Percentiles rank a stretch among this genome's conserved stretches.
Conservation (phyloP, 2,329 filamentous ascomycete species). For the Triangularia verruculosa region DNA sequence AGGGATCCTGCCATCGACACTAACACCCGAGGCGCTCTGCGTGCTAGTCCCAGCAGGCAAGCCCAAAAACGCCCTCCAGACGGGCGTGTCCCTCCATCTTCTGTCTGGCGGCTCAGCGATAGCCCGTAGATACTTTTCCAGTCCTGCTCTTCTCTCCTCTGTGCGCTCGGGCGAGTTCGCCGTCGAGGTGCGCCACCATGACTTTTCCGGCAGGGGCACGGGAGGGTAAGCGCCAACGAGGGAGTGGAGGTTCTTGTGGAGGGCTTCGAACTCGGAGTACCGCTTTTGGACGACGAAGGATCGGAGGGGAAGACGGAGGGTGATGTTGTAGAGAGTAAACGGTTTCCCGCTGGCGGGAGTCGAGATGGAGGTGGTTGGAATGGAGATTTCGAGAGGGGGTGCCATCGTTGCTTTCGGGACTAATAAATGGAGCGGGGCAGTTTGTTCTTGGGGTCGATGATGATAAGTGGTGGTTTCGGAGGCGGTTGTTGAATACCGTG, state of each 20-base stretch:
- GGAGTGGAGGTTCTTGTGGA: constrained; percentile 61
- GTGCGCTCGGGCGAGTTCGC: constrained; percentile 66
- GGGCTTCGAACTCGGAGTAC: constrained; percentile 72
- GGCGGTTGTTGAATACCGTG: neutral
- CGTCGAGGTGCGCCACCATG: constrained; percentile 79
- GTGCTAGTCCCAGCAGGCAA: constrained; percentile 55
- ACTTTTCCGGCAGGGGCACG: constrained; percentile 65
- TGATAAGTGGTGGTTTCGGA: neutral
- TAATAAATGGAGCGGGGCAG: neutral
- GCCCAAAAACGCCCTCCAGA: constrained; percentile 72
- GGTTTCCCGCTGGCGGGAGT: constrained; percentile 54
- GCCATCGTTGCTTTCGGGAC: constrained; percentile 46
- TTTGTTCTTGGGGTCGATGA: neutral
- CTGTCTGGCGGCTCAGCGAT: constrained; percentile 72
- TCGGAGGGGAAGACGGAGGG: constrained; percentile 70
- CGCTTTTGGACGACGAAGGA: constrained; percentile 76
- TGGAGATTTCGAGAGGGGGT: constrained; percentile 64
- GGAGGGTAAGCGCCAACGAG: constrained; percentile 64
- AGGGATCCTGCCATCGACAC: constrained; percentile 31
- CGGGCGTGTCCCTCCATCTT: constrained; percentile 69
- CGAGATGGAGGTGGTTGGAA: constrained; percentile 61
- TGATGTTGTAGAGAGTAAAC: constrained; percentile 76
- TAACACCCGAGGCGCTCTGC: constrained; percentile 25
- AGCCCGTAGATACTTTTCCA: constrained; percentile 69
- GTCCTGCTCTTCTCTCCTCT: constrained; percentile 62